Base-by-base conservation (phyloP, 352 stramenopile species). In the Blastocystis sp. region DNA sequence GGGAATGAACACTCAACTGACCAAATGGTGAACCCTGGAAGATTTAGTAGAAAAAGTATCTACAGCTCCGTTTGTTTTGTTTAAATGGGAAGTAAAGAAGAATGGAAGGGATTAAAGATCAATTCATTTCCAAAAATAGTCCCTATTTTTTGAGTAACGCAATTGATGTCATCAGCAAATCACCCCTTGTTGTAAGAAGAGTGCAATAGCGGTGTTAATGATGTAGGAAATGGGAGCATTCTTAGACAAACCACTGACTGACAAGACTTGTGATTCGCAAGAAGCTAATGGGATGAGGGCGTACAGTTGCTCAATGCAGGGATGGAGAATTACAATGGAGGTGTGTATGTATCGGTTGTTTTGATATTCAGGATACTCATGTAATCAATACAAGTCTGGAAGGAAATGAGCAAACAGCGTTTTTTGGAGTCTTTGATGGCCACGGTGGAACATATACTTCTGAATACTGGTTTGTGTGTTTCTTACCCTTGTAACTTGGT, bases 391-490 rank as follows among this genome's bases (percentile, higher is more conserved):
- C 79, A 5, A 70, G n/a, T 15, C 54, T 92, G 4, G 81, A 66
- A 33, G 90, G 59, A 54, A 68, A 82, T 13, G 60, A 82, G 19
- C 78, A 90, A 40, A 59, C 90, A 44, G 80, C 30, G 35, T 80
- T 90, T 17, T 92, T 90, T 54, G 90, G 90, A 0, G 90, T 92
- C 15, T 92, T 92, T 90, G 90, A 92, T 69, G 90, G 90, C 9
- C 90, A 92, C 33, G 90, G 90, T 42, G 90, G 90, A 19, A 77
- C 51, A 19, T 66, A 87, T 37, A 70, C 89, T 5, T 90, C 90
- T 11, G 51, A 77, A 19, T 89, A 78, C 51, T 89, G 78, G 78
- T 89, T 54, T 48, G 56, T 66, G 2, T 89, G 19, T 78, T 33
- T 56, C 7, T 78, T 30, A 6, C 6, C 11, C 17, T 5, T 35